Conservation (phyloP, 257 asterid species). For the Solanum bulbocastanum region DNA sequence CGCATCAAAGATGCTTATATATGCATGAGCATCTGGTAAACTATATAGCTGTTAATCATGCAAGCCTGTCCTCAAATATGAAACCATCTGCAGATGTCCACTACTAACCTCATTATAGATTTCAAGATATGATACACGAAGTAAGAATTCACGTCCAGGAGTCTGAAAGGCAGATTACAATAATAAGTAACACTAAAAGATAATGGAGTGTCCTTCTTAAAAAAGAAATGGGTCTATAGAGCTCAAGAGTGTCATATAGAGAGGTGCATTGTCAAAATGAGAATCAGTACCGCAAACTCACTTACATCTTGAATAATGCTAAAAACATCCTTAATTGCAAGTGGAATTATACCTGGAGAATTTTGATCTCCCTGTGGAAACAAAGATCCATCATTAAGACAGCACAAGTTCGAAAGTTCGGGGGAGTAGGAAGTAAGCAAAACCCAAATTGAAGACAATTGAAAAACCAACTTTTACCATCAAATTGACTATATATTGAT, state of each 20-base stretch:
- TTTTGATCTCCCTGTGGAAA: conserved; percentile 76
- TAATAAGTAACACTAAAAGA: conserved; percentile 3
- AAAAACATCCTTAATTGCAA: conserved; percentile 97
- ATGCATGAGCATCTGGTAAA: not conserved
- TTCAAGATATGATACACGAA: conserved; percentile 95
- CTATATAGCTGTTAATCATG: not conserved
- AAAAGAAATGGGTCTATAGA: not conserved
- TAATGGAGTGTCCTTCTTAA: not conserved
- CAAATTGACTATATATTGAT: not conserved
- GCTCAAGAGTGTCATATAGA: not conserved
- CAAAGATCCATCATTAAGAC: conserved; percentile 1
- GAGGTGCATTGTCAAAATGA: not conserved
- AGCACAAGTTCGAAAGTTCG: not conserved
- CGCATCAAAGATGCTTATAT: not conserved
- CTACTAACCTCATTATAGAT: conserved; percentile 93
- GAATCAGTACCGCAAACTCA: conserved; percentile 2
- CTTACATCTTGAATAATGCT: conserved; percentile 98
- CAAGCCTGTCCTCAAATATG: not conserved
- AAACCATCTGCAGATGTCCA: not conserved
- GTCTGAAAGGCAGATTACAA: conserved; percentile 51
- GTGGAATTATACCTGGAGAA: conserved; percentile 90
- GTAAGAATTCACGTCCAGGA: conserved; percentile 95
- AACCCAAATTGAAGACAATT: not conserved
- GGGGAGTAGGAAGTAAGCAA: not conserved
- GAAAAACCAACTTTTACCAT: not conserved